Base-by-base conservation (phyloP, 495 filamentous ascomycete genomes). In the Daldinia bambusicola region DNA sequence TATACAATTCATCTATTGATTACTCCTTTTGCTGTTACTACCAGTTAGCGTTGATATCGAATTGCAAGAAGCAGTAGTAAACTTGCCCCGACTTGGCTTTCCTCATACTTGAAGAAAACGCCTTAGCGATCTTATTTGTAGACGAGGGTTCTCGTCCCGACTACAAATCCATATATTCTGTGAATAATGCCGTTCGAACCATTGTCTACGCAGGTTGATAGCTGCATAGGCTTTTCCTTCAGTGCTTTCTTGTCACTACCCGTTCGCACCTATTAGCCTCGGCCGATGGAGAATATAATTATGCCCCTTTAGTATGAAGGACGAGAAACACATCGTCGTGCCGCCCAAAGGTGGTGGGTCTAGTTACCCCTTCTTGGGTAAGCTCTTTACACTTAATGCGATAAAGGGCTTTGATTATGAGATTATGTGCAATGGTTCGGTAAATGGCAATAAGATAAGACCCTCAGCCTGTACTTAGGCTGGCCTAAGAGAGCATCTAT, bases 21-120 rank as follows among this genome's bases (percentile, higher is more conserved):
- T 12, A 48, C 18, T 7, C 13, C 37, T 56, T 38, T 37, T 16
- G 34, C 53, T 50, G 14, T n/a, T 32, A 41, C 14, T 9, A 4
- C 20, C 31, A 55, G 62, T 67, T 20, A 63, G 53, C 26, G 2
- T 52, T 50, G 52, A 62, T 34, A 13, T 14, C 31, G 26, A 22
- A 40, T 55, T 16, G 36, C 18, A 41, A 55, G 60, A 30, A 57
- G 59, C 37, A 40, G 45, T 41, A 30, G 36, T 59, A 55, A 18
- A 55, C 34, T 62, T 67, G 63, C 55, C 63, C 52, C 53, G 50
- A 58, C 10, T 31, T 63, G 13, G 43, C 45, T 59, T 55, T 55
- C 13, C 38, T 16, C 55, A 56, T 41, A 63, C 31, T 7, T 55
- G 14, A 48, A 48, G 26, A 53, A 53, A 32, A 13, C 12, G 7